Percentiles rank a stretch among this genome's conserved stretches.
These are phyloP conservation scores for Mycosphaerella sp. DNA, from an alignment of 2,329 filamentous ascomycete species.

Conservation along the genomic window DNA sequence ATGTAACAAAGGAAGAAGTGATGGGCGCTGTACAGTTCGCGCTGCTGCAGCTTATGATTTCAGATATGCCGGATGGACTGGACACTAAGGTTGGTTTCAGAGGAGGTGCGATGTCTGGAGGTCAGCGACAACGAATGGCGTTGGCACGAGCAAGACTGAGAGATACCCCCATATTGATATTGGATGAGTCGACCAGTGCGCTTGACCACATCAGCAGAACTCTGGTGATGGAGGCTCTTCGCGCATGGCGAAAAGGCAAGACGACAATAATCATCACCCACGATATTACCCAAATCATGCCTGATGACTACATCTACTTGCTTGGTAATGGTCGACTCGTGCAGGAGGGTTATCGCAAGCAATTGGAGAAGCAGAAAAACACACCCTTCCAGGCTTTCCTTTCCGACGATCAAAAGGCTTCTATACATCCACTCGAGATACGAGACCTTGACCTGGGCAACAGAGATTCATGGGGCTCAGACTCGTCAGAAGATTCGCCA, in stretches of 20 bases:
- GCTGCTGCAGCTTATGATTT: conserved; percentile 61
- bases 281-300: conserved; percentile 67
- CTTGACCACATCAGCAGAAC: conserved; percentile 66
- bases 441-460: conserved; percentile 9
- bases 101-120: conserved; percentile 71
- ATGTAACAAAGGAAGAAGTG: conserved; percentile 51
- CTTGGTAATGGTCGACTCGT: conserved; percentile 63
- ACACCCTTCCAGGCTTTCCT: conserved; percentile 32
- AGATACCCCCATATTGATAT: conserved; percentile 70
- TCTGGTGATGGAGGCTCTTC: conserved; percentile 66
- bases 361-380: conserved; percentile 42
- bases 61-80: conserved; percentile 60
- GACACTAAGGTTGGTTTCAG: conserved; percentile 64
- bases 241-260: conserved; percentile 68
- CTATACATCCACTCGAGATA: conserved; percentile 17
- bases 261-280: conserved; percentile 94
- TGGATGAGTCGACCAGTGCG: conserved; percentile 85
- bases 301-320: conserved; percentile 72
- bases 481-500: conserved; percentile 6
- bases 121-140: conserved; percentile 74
- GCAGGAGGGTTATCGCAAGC: conserved; percentile 59
- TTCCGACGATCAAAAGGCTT: conserved; percentile 19
- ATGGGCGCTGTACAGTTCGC: conserved; percentile 58
- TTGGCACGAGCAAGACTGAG: conserved; percentile 71
- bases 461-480: conserved; percentile 1